These are phyloP conservation scores for Avena insularis DNA, from an alignment of 176 grass and related monocot species.

Conservation along the genomic window DNA sequence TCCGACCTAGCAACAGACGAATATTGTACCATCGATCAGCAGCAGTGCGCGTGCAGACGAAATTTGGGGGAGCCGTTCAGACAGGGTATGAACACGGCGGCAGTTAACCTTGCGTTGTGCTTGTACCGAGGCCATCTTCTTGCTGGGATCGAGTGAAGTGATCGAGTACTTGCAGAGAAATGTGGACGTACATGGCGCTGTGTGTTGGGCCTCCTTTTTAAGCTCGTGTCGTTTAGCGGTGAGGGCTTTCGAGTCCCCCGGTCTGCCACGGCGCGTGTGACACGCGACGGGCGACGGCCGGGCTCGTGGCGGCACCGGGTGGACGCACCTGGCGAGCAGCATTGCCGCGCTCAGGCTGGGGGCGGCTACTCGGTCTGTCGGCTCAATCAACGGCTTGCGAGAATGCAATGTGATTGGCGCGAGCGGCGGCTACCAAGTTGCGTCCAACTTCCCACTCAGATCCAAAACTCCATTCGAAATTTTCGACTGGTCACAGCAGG, in stretches of 20 bases:
- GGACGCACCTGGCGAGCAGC: conserved; percentile 9
- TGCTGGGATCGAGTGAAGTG: background rate
- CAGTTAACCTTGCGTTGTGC: background rate
- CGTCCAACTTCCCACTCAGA: too few species aligned
- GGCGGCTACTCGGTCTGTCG: conserved; percentile 3
- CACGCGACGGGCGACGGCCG: background rate
- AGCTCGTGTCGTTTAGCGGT: background rate
- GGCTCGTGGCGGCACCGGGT: background rate
- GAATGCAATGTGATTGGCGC: background rate
- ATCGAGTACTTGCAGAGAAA: background rate
- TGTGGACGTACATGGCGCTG: background rate
- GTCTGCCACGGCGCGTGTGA: background rate
- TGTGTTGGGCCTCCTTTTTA: background rate
- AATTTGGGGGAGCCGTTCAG: background rate
- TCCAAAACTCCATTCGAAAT: too few species aligned
- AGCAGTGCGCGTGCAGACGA: background rate
- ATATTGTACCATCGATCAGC: background rate
- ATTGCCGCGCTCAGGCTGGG: background rate
- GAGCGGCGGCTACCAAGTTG: background rate
- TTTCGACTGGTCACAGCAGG: too few species aligned
- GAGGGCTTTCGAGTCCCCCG: background rate
- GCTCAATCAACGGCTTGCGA: background rate
- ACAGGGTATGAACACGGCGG: background rate
- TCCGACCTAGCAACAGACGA: background rate
- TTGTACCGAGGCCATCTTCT: conserved; percentile 10